Conservation (phyloP, 768 basidiomycete species). For the Suillus spraguei region DNA sequence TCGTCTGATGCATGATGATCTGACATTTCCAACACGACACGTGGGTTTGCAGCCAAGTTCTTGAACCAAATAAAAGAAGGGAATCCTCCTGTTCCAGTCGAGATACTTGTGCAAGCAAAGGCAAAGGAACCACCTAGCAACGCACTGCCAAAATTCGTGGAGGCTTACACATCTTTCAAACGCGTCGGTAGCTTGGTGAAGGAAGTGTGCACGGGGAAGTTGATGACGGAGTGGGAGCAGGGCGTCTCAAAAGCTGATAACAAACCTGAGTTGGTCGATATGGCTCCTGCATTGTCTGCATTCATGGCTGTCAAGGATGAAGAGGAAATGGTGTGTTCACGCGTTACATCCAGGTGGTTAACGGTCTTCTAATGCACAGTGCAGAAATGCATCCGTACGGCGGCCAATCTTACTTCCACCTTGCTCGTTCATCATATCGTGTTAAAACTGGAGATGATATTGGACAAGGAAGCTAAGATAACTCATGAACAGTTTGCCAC, state of each 20-base stretch:
- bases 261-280: conserved; percentile 80
- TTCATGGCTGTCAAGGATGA: conserved; percentile 89
- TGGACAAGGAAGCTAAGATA: conserved; percentile 90
- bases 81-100: conserved; percentile 61
- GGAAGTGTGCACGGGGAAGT: conserved; percentile 84
- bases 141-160: conserved; percentile 68
- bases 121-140: conserved; percentile 78
- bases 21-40: conserved; percentile 14
- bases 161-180: conserved; percentile 58
- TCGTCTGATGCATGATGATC: conserved; percentile 11
- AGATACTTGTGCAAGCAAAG: conserved; percentile 79
- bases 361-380: conserved; percentile 15
- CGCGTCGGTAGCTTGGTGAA: conserved; percentile 79
- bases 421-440: conserved; percentile 85
- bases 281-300: conserved; percentile 71
- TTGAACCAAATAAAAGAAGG: conserved; percentile 73
- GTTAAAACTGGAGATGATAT: conserved; percentile 83
- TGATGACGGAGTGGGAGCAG: conserved; percentile 85
- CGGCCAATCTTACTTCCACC: conserved; percentile 81
- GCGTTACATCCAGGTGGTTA: not conserved
- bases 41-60: conserved; percentile 67
- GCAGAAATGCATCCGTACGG: conserved; percentile 78
- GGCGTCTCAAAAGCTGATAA: conserved; percentile 52
- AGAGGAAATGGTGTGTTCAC: conserved; percentile 79
- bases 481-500: conserved; percentile 85